Percentiles rank a stretch among this genome's conserved stretches.
Evolutionary conservation across 345 rosid species (phyloP).

Genomic region (Turritis glabra): DNA sequence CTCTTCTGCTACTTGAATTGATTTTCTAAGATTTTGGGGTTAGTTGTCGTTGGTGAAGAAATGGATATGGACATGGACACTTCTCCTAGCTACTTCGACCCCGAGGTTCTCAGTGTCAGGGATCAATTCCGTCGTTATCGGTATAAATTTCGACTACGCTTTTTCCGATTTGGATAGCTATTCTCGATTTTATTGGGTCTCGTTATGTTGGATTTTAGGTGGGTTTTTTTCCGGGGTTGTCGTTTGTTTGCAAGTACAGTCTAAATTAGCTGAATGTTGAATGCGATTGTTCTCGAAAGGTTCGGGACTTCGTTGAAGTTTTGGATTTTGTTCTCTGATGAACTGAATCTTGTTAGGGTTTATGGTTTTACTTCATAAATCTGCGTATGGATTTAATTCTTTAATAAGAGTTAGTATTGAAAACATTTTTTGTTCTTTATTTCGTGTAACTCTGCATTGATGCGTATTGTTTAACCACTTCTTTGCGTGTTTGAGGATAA

Average conservation of each 20-base stretch:
- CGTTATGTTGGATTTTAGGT: neutral
- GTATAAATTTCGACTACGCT: constrained; percentile 38
- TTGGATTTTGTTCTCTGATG: neutral
- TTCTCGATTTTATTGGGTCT: constrained; percentile 24
- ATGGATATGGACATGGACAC: constrained; percentile 85
- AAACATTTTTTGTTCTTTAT: neutral
- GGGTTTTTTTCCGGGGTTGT: neutral
- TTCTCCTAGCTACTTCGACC: constrained; percentile 71
- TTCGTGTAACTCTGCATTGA: neutral
- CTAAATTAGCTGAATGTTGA: constrained; percentile 5
- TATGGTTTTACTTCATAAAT: neutral
- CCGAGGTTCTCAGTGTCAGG: constrained; percentile 63
- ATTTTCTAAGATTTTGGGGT: neutral
- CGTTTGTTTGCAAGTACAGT: neutral
- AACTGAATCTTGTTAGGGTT: neutral
- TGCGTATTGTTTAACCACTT: constrained; percentile 1
- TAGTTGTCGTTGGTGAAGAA: constrained; percentile 19
- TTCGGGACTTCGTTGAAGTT: neutral
- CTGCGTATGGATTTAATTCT: neutral
- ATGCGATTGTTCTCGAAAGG: neutral
- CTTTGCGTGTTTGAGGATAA: constrained; percentile 8
- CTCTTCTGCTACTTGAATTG: constrained; percentile 10
- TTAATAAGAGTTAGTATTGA: neutral
- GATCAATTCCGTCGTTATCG: constrained; percentile 92
- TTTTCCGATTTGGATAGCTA: neutral